phyloP scores from a whole-genome alignment of 2,329 filamentous ascomycete genomes.

The Pseudopyrenochaeta lycopersici region DNA sequence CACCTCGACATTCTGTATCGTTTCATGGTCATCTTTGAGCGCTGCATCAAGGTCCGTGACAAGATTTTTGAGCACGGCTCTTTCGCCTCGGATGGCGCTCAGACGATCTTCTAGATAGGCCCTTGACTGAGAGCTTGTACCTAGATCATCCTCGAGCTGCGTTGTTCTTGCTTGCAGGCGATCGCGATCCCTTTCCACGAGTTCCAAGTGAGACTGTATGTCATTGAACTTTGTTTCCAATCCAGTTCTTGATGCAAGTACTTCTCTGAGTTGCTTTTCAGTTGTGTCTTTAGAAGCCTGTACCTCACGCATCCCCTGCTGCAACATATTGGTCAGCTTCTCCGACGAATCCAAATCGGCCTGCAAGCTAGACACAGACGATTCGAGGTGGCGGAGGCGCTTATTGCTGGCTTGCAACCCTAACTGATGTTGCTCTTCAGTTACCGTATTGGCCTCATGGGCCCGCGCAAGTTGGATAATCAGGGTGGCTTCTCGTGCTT shows the following conservation, averaged over 20 bases:
- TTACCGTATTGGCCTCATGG: conserved; percentile 19
- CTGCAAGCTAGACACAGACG: conserved; percentile 26
- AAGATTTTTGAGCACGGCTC: conserved; percentile 13
- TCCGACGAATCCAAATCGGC: conserved; percentile 24
- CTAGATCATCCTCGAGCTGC: conserved; percentile 17
- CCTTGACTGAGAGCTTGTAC: conserved; percentile 9
- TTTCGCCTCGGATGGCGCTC: conserved; percentile 14
- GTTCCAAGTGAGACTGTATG: conserved; percentile 7
- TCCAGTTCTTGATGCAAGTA: conserved; percentile 10
- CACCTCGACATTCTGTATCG: conserved; percentile 14
- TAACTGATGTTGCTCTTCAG: conserved; percentile 17
- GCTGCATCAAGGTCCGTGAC: conserved; percentile 23
- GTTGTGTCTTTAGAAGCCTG: conserved; percentile 17
- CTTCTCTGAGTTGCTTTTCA: conserved; percentile 17
- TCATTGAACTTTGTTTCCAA: conserved; percentile 18
- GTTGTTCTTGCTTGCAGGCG: conserved; percentile 10
- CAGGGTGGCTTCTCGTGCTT: conserved; percentile 26
- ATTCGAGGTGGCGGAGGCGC: conserved; percentile 34
- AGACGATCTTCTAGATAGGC: conserved; percentile 14
- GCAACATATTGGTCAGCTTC: conserved; percentile 19
- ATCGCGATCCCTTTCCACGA: conserved; percentile 9
- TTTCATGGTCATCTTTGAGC: conserved; percentile 10
- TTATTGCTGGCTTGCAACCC: conserved; percentile 23
- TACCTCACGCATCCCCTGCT: conserved; percentile 21
- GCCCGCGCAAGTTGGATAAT: conserved; percentile 27